Evolutionary conservation across 768 basidiomycete species (phyloP).

Genomic region (Amanita pseudoporphyria): DNA sequence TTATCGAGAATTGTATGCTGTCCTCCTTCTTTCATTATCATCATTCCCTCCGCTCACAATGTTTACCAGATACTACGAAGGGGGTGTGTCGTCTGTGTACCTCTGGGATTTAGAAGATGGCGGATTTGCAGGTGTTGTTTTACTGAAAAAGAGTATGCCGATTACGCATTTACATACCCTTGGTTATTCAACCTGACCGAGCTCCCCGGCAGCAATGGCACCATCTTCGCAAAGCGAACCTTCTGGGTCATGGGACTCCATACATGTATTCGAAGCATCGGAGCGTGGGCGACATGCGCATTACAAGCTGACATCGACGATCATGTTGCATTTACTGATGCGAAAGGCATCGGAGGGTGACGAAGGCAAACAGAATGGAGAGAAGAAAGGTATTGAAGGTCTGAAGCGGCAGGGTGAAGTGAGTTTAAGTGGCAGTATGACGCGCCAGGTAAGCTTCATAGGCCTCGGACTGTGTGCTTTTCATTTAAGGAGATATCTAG

Average conservation of each 20-base stretch:
- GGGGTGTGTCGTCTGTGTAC: constrained; percentile 95
- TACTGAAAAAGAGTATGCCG: constrained; percentile 83
- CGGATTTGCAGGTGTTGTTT: constrained; percentile 92
- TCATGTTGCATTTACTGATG: constrained; percentile 87
- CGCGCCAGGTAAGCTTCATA: constrained; percentile 64
- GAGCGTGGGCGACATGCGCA: constrained; percentile 89
- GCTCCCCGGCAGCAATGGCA: constrained; percentile 41
- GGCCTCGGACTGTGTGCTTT: constrained; percentile 1
- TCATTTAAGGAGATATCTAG: constrained; percentile 27
- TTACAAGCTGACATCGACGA: constrained; percentile 95
- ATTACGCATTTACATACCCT: constrained; percentile 2
- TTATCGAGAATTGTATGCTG: constrained; percentile 82
- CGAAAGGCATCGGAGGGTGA: constrained; percentile 29
- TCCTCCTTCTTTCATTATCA: not conserved
- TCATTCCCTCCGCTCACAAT: not conserved
- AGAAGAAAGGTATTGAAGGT: constrained; percentile 28
- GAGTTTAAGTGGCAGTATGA: constrained; percentile 92
- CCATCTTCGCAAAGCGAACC: constrained; percentile 48
- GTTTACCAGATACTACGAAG: constrained; percentile 79
- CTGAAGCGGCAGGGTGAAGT: constrained; percentile 68
- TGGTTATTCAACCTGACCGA: not conserved
- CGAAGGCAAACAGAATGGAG: constrained; percentile 26
- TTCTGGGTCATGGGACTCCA: constrained; percentile 93
- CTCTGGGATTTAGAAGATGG: constrained; percentile 98
- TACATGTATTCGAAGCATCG: constrained; percentile 94